Evolutionary conservation across 2,329 filamentous ascomycete species (phyloP), one percentile per base, ranked within the genome.

Genomic region (Ophiostoma perfectum): DNA sequence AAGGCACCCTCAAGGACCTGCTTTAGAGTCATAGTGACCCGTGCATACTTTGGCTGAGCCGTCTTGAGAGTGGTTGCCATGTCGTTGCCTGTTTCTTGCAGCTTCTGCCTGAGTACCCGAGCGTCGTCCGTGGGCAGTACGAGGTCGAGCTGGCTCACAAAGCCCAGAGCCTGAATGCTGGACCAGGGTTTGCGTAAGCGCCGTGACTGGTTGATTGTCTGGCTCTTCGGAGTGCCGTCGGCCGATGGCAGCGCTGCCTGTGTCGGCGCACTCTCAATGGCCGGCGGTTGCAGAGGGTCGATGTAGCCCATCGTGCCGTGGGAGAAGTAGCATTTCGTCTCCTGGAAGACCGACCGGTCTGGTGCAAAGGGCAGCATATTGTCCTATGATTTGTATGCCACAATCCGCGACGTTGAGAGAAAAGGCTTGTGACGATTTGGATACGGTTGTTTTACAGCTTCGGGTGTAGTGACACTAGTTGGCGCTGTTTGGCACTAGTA

Each of bases 1-100:
- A 97, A 96, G 0, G 88, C 85, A 0, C 86, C 86, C 45, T 90
- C 83, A 0, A 98, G 76, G 5, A 98, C 75, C 69, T 92, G 87
- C 8, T 83, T 83, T 9, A 97, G 82, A 3, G 86, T 86, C 84
- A 96, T 88, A 72, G 86, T 85, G 2, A 96, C 86, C 70, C 86
- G 84, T 44, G 85, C 85, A 81, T 91, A 96, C 12, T 73, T 72
- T 1, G 83, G 82, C 5, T 73, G 72, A 7, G 73, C 73, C 12
- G 72, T 73, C 3, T 74, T 60, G 8, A 18, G 62, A 11, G 45
- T 36, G 12, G 55, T 18, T 8, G 38, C 9, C 18, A 60, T 6
- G 44, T 6, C 4, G 27, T 11, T 36, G 12, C 44, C 52, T 0
- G 38, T 66, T 14, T 74, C 74, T 7, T 82, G 76, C 16, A 93